Conservation (phyloP, 305 asterid genomes). For the Striga hermonthica region DNA sequence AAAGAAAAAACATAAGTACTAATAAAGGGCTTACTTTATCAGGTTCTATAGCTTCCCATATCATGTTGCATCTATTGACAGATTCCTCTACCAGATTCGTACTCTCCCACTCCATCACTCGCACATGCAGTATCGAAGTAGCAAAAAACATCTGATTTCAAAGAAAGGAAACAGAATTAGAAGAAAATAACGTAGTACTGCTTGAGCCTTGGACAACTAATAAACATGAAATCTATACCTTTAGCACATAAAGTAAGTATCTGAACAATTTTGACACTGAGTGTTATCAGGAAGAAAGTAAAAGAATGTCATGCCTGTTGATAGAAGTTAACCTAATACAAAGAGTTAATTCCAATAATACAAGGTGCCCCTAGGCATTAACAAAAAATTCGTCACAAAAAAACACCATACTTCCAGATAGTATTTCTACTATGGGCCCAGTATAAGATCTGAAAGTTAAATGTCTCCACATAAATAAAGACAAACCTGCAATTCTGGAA, state of each 20-base stretch:
- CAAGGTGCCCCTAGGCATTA: background rate
- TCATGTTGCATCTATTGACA: constrained; percentile 61
- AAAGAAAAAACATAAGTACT: constrained; percentile 1
- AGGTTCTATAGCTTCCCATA: constrained; percentile 81
- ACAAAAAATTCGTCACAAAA: constrained; percentile 7
- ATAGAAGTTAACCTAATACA: constrained; percentile 17
- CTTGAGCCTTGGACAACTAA: background rate
- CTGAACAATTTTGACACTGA: constrained; percentile 12
- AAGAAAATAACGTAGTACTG: background rate
- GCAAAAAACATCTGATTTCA: constrained; percentile 88
- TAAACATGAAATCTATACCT: constrained; percentile 21
- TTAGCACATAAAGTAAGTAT: constrained; percentile 26
- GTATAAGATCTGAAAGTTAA: constrained; percentile 26
- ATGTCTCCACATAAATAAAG: constrained; percentile 20
- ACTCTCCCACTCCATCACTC: constrained; percentile 82
- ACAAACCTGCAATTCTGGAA: constrained; percentile 91
- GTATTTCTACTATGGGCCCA: constrained; percentile 14
- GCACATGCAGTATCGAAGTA: constrained; percentile 84
- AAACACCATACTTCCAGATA: constrained; percentile 26
- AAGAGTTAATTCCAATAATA: constrained; percentile 14
- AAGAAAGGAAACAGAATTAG: constrained; percentile 35
- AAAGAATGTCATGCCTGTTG: constrained; percentile 27
- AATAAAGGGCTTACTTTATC: constrained; percentile 55
- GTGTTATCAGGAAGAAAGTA: constrained; percentile 19
- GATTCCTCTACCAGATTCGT: constrained; percentile 75